Evolutionary conservation across 106 monocot species (phyloP), one percentile per base, ranked within the genome.

Genomic region (Iris macrosiphon): DNA sequence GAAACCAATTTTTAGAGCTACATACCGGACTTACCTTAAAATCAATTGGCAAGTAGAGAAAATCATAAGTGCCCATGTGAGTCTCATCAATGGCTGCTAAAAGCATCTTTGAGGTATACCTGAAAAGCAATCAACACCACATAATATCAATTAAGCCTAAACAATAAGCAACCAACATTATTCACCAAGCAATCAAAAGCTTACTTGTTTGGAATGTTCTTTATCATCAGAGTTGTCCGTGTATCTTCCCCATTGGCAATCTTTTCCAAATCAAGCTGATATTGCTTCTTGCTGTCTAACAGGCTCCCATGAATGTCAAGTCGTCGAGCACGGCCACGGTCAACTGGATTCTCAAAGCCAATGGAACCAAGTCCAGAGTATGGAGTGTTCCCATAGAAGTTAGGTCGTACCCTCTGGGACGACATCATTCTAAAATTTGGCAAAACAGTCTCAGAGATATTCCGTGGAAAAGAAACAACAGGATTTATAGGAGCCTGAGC

Each of bases 151-250:
- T 22, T 11, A 42, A 13, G 44, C 21, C 35, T 7, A 26, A 55
- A 19, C 9, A 23, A 24, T 22, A 15, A 29, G 17, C 18, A 6
- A 48, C 22, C 44, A 17, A 31, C 19, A 7, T 7, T 27, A 57
- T 18, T 12, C 19, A 38, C 21, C 4, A 46, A 48, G 21, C 0
- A 4, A 30, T 35, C 8, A 35, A 25, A n/a, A 9, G 17, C 46
- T 37, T 79, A 92, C 92, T 92, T 92, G 39, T 92, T 92, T 40
- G 92, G 92, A 7, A 92, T 92, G 67, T 92, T 92, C 69, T 86
- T 92, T 39, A 92, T 92, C 92, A 92, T 92, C 38, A 92, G 47
- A 6, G 92, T 92, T 3, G 92, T 92, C 27, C 92, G 62, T 18
- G 73, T 69, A 59, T 86, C 92, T 72, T 92, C 76, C 1, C 92